Evolutionary conservation across 1,284 basidiomycete genomes (phyloP).

Genomic region (Apiotrichum laibachii): DNA sequence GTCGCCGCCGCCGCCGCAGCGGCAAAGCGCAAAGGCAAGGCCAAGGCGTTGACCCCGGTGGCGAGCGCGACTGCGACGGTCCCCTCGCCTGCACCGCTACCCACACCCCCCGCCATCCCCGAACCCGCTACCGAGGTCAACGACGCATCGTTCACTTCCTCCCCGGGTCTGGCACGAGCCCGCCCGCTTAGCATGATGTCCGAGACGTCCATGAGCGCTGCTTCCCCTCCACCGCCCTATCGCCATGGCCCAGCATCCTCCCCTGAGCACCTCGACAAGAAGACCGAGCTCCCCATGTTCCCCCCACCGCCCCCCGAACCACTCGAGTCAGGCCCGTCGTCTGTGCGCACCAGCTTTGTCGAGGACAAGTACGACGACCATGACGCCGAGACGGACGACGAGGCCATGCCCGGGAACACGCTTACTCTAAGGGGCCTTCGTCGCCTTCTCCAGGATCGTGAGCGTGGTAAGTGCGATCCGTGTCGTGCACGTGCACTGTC

Average conservation of each 20-base stretch:
- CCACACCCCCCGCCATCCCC: background rate
- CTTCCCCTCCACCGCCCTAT: conserved; percentile 19
- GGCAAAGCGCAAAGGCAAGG: background rate
- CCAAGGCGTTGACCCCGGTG: background rate
- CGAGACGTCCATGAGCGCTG: background rate
- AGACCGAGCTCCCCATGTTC: background rate
- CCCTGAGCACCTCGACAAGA: background rate
- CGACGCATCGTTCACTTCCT: background rate
- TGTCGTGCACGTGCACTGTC: background rate
- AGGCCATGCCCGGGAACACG: conserved; percentile 13
- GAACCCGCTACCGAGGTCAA: background rate
- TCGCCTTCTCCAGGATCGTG: conserved; percentile 17
- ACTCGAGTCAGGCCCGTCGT: conserved; percentile 21
- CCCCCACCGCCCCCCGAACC: conserved; percentile 18
- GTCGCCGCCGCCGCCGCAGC: no score
- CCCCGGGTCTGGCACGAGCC: background rate
- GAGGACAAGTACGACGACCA: background rate
- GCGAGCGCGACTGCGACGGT: background rate
- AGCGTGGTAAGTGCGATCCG: conserved; percentile 9
- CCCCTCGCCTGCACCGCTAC: background rate
- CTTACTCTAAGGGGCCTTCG: conserved; percentile 19
- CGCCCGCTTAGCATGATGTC: conserved; percentile 16
- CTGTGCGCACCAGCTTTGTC: conserved; percentile 17
- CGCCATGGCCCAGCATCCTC: background rate
- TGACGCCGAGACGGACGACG: conserved; percentile 1